Percentiles rank a stretch among this genome's conserved stretches.
Evolutionary conservation across 257 asterid genomes (phyloP).

Genomic region (Jacaranda mimosifolia): DNA sequence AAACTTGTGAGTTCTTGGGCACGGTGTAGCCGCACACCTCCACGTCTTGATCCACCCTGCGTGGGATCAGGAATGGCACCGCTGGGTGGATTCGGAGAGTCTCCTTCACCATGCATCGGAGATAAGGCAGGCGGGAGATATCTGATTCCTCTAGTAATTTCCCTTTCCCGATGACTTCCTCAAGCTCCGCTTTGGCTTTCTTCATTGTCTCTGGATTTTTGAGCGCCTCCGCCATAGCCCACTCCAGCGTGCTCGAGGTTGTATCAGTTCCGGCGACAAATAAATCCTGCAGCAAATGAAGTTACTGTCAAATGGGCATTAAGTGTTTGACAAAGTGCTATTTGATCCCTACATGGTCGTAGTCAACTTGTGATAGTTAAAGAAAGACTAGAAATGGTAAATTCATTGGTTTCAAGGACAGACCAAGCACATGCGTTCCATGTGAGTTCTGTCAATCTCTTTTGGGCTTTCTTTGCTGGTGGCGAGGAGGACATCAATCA

Average conservation of each 20-base stretch:
- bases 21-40: conserved; percentile 58
- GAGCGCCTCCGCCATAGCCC: conserved; percentile 85
- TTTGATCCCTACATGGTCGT: no score
- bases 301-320: background rate
- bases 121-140: conserved; percentile 59
- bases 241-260: conserved; percentile 71
- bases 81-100: conserved; percentile 78
- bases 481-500: conserved; percentile 54
- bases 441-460: conserved; percentile 67
- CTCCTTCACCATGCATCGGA: conserved; percentile 64
- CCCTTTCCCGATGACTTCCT: conserved; percentile 59
- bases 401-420: background rate
- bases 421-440: conserved; percentile 77
- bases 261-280: conserved; percentile 78
- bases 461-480: conserved; percentile 55
- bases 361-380: background rate
- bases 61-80: conserved; percentile 73
- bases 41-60: conserved; percentile 55
- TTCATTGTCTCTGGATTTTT: conserved; percentile 58
- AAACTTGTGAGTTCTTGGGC: conserved; percentile 62
- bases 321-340: background rate
- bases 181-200: conserved; percentile 65
- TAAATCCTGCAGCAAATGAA: conserved; percentile 51
- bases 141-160: conserved; percentile 59
- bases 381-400: background rate